Evolutionary conservation across 305 asterid genomes (phyloP), one percentile per base, ranked within the genome.

Genomic region (Plantago rigida): DNA sequence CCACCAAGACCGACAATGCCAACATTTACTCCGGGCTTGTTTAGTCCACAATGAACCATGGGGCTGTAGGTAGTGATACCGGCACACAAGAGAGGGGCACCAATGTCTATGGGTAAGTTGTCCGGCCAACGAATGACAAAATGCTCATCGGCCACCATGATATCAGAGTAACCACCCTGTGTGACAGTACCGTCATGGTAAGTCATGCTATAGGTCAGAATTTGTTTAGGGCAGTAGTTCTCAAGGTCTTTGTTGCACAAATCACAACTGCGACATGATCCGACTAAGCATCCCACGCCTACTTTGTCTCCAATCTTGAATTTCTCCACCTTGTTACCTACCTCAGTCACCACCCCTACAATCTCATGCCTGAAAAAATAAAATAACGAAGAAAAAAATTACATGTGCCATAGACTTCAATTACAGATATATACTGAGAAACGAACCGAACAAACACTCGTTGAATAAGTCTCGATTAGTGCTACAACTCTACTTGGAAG

Each of bases 1-100:
- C 93, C 88, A 10, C 93, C 93, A 14, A 84, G 85, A 1, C 93
- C 93, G 1, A 82, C 87, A 0, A 84, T 69, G 1, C 93, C 89
- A 12, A 85, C 66, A 0, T 65, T 67, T 9, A 48, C 31, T 9
- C 93, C 88, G 0, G 93, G 88, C 63, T 80, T 75, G 60, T 82
- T 86, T 3, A 84, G 87, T 9, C 82, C 87, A 9, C 48, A 82
- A 56, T 75, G 71, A 60, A 57, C 80, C 66, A 84, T 17, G 1
- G 89, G 94, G 56, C 89, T 84, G 70, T 80, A 84, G 0, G 78
- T 71, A 0, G 94, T 80, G 44, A 82, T 78, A 5, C 92, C 92
- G 12, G 88, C 92, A 55, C 87, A 84, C 0, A 84, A 66, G 15
- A 84, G 76, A 2, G 93, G 88, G n/a, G 88, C 93, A 9, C 82